phyloP scores from a whole-genome alignment of 495 filamentous ascomycete genomes.

The Penicillium subrubescens region DNA sequence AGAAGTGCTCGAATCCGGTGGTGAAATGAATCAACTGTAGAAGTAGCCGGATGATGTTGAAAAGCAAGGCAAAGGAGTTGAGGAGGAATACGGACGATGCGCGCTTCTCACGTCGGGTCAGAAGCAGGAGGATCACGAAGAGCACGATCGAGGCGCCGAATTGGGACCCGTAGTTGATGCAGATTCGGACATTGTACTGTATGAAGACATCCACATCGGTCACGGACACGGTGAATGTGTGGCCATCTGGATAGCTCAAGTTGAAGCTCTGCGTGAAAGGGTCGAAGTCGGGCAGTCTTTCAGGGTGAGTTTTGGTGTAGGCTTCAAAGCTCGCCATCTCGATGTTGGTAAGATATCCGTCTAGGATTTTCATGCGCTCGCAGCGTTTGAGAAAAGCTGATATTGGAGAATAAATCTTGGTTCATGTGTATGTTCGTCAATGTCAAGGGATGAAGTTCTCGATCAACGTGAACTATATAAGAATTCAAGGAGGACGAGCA shows the following conservation, averaged over 20 bases:
- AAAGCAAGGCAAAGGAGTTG: slow-evolving; percentile 59
- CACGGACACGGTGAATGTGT: slow-evolving; percentile 51
- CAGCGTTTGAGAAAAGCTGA: neutral
- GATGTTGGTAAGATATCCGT: neutral
- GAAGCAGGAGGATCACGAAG: slow-evolving; percentile 62
- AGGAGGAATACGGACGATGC: slow-evolving; percentile 61
- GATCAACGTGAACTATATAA: slow-evolving; percentile 11
- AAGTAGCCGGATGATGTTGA: slow-evolving; percentile 63
- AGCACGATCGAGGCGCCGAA: slow-evolving; percentile 73
- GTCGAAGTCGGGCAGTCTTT: slow-evolving; percentile 31
- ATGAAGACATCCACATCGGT: slow-evolving; percentile 49
- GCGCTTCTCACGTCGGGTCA: slow-evolving; percentile 66
- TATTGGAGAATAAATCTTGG: neutral
- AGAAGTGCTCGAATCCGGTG: slow-evolving; percentile 58
- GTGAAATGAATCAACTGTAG: slow-evolving; percentile 61
- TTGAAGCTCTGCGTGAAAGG: slow-evolving; percentile 61
- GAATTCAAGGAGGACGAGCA: neutral
- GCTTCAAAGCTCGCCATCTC: slow-evolving; percentile 1
- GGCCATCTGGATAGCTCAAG: slow-evolving; percentile 54
- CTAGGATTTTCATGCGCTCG: neutral
- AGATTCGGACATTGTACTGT: slow-evolving; percentile 52
- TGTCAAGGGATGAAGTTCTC: neutral
- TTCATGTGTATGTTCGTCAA: neutral
- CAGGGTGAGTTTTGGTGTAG: slow-evolving; percentile 4
- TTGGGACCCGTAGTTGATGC: slow-evolving; percentile 72